Percentiles rank a stretch among this genome's conserved stretches.
phyloP scores from a whole-genome alignment of 1,284 basidiomycete genomes.

The Sanghuangporus sanghuang region DNA sequence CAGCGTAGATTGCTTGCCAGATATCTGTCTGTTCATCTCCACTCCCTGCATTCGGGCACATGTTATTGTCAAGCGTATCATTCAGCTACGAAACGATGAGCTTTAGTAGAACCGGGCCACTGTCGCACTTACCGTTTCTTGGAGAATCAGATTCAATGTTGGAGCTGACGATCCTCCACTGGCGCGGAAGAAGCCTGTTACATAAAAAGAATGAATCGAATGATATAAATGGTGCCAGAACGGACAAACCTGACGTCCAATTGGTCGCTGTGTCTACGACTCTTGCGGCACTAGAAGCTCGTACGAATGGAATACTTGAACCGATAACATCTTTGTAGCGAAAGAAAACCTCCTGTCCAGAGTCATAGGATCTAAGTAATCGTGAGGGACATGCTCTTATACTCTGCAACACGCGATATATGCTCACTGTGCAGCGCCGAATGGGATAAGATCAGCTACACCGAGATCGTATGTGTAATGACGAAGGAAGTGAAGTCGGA shows the following conservation, averaged over 20 bases:
- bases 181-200: slow-evolving; percentile 18
- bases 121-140: slow-evolving; percentile 39
- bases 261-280: slow-evolving; percentile 66
- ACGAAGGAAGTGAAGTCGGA: slow-evolving; percentile 54
- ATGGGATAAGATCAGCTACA: slow-evolving; percentile 54
- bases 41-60: slow-evolving; percentile 59
- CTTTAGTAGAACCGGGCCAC: slow-evolving; percentile 1
- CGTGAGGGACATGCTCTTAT: background rate
- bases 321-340: slow-evolving; percentile 50
- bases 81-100: slow-evolving; percentile 39
- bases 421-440: slow-evolving; percentile 71
- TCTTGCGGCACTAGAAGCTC: slow-evolving; percentile 55
- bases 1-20: slow-evolving; percentile 55
- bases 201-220: background rate
- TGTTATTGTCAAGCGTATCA: slow-evolving; percentile 67
- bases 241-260: slow-evolving; percentile 57
- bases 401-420: background rate
- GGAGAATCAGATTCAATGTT: slow-evolving; percentile 35
- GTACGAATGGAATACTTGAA: slow-evolving; percentile 55
- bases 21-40: slow-evolving; percentile 37
- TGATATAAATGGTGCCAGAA: background rate
- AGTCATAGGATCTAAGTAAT: slow-evolving; percentile 40
- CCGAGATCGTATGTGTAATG: slow-evolving; percentile 58
- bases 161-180: slow-evolving; percentile 9
- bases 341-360: slow-evolving; percentile 43